Percentiles rank a stretch among this genome's conserved stretches.
Conservation (phyloP, 2,329 filamentous ascomycete species). For the Dothistroma septosporum region DNA sequence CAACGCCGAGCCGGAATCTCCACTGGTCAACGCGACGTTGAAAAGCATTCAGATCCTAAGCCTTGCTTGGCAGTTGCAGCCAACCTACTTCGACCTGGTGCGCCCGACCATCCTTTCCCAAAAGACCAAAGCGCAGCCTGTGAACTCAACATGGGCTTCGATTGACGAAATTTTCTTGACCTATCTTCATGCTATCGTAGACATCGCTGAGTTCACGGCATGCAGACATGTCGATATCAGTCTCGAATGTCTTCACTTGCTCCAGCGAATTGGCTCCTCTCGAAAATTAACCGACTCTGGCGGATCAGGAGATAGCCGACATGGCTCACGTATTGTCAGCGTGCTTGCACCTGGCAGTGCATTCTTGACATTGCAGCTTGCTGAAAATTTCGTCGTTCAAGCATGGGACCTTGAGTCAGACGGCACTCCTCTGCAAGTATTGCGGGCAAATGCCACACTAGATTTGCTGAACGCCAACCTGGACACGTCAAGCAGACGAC, state of each 20-base stretch:
- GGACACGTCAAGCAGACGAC: constrained; percentile 66
- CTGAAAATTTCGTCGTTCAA: constrained; percentile 73
- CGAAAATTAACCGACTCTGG: constrained; percentile 71
- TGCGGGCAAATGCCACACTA: constrained; percentile 72
- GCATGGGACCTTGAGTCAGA: constrained; percentile 75
- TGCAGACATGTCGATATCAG: constrained; percentile 77
- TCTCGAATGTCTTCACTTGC: constrained; percentile 71
- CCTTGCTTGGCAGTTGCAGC: constrained; percentile 77
- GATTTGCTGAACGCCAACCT: constrained; percentile 82
- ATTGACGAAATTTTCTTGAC: constrained; percentile 89
- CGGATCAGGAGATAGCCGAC: constrained; percentile 50
- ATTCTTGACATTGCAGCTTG: constrained; percentile 74
- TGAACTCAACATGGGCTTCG: constrained; percentile 75
- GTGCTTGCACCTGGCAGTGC: constrained; percentile 39
- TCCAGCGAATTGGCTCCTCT: constrained; percentile 83
- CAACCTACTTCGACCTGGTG: constrained; percentile 87
- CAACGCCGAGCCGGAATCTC: constrained; percentile 69
- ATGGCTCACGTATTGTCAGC: constrained; percentile 30
- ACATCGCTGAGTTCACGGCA: constrained; percentile 81
- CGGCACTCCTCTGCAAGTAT: constrained; percentile 68
- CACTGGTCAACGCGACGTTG: constrained; percentile 72
- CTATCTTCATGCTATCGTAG: constrained; percentile 71
- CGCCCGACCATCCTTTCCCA: constrained; percentile 70
- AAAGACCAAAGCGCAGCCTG: constrained; percentile 54
- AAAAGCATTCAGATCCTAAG: constrained; percentile 80